phyloP scores from a whole-genome alignment of 1,139 yeast species.

The Arxiozyma slooffiae region DNA sequence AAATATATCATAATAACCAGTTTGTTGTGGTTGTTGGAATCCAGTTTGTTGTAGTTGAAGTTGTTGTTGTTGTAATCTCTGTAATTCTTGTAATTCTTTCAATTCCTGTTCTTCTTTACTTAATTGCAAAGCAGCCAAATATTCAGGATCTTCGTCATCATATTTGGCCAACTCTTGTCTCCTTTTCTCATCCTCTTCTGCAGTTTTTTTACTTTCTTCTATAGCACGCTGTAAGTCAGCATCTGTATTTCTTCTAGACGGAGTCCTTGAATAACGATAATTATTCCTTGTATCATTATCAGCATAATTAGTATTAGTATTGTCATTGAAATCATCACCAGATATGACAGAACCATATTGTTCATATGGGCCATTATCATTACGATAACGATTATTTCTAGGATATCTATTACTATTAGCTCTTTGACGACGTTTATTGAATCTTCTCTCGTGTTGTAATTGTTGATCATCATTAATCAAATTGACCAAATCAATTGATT shows the following conservation, averaged over 20 bases:
- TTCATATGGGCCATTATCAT: neutral
- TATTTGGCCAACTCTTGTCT: constrained; percentile 34
- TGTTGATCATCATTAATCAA: constrained; percentile 78
- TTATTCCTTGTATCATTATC: neutral
- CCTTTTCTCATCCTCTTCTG: constrained; percentile 70
- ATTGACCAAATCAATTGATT: constrained; percentile 81
- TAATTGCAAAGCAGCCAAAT: constrained; percentile 72
- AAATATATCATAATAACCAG: constrained; percentile 52
- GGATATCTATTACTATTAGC: constrained; percentile 23
- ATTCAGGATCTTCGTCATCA: constrained; percentile 42
- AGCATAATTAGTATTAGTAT: neutral
- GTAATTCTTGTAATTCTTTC: constrained; percentile 42
- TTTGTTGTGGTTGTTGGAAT: constrained; percentile 32
- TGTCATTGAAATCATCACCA: neutral
- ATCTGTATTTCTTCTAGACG: constrained; percentile 34
- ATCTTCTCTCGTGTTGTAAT: constrained; percentile 57
- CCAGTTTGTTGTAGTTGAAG: constrained; percentile 42
- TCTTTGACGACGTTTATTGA: constrained; percentile 30
- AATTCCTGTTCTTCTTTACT: constrained; percentile 84
- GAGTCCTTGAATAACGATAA: neutral
- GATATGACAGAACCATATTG: neutral
- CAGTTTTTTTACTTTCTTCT: constrained; percentile 73
- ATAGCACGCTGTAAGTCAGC: constrained; percentile 74
- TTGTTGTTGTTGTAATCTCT: constrained; percentile 10
- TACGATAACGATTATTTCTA: constrained; percentile 50